Evolutionary conservation across 1,284 basidiomycete species (phyloP).

Genomic region (Rhodofomes roseus): DNA sequence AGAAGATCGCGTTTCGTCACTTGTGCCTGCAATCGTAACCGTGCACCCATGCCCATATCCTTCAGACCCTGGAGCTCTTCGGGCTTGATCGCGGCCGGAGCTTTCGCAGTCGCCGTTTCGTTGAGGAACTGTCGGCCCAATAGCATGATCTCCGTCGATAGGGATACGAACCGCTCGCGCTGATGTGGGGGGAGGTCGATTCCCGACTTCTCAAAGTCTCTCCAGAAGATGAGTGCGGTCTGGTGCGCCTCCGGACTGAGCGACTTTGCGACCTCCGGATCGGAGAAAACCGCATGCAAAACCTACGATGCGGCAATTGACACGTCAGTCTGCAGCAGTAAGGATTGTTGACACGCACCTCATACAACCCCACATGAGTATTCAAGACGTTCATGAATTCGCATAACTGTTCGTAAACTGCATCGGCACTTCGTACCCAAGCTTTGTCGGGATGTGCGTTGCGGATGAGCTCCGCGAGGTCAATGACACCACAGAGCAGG

Average conservation of each 20-base stretch:
- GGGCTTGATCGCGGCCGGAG: constrained; percentile 63
- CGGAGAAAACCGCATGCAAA: constrained; percentile 59
- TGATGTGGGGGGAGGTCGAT: constrained; percentile 83
- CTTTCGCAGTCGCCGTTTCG: constrained; percentile 55
- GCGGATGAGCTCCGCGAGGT: constrained; percentile 90
- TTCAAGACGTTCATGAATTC: constrained; percentile 98
- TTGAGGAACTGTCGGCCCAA: constrained; percentile 86
- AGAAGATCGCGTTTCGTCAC: constrained; percentile 69
- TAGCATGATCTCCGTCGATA: constrained; percentile 90
- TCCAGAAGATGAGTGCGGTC: constrained; percentile 91
- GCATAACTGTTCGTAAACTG: constrained; percentile 88
- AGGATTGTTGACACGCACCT: constrained; percentile 47
- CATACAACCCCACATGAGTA: constrained; percentile 90
- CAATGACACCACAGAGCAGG: constrained; percentile 93
- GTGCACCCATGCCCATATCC: constrained; percentile 65
- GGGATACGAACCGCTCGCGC: constrained; percentile 79
- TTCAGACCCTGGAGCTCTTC: constrained; percentile 65
- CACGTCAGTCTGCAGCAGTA: no score
- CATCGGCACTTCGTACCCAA: constrained; percentile 85
- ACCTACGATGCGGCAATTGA: constrained; percentile 40
- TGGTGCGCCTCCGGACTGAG: constrained; percentile 69
- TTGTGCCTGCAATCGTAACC: constrained; percentile 68
- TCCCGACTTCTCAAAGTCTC: constrained; percentile 97
- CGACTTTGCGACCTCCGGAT: constrained; percentile 56
- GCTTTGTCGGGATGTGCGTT: constrained; percentile 86